Conservation (phyloP, 352 stramenopile genomes). For the Globisporangium polare region DNA sequence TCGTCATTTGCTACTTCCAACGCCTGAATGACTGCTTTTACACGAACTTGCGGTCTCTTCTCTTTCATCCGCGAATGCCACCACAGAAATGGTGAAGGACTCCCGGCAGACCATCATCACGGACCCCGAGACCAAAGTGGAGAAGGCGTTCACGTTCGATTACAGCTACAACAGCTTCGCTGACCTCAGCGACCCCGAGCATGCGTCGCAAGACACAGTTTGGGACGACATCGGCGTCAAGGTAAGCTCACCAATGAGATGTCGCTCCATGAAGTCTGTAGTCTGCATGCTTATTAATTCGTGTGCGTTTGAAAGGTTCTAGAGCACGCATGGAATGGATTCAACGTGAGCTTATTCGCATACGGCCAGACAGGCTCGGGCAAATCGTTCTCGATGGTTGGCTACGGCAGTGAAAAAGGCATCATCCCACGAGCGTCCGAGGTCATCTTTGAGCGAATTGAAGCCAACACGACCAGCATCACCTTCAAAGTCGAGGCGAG, state of each 20-base stretch:
- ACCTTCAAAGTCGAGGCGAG: constrained; percentile 85
- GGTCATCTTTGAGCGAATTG: constrained; percentile 83
- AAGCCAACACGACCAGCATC: constrained; percentile 33
- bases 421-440: constrained; percentile 81
- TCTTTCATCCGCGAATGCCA: background rate
- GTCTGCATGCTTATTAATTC: too few relatives aligned
- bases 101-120: constrained; percentile 83
- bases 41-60: background rate
- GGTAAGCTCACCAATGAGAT: constrained; percentile 13
- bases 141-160: constrained; percentile 87
- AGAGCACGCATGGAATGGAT: constrained; percentile 88
- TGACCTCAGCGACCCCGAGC: constrained; percentile 39
- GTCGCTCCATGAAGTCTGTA: too few relatives aligned
- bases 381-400: constrained; percentile 88
- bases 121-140: constrained; percentile 63
- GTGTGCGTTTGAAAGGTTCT: constrained; percentile 39
- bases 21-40: background rate
- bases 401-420: constrained; percentile 73
- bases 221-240: constrained; percentile 86
- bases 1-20: too few relatives aligned
- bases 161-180: constrained; percentile 89
- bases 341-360: constrained; percentile 87
- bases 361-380: constrained; percentile 85
- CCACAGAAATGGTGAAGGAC: constrained; percentile 69
- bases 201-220: constrained; percentile 78